Evolutionary conservation across 2,329 filamentous ascomycete genomes (phyloP), one percentile per base, ranked within the genome.

Genomic region (Leptographium galeiforme): DNA sequence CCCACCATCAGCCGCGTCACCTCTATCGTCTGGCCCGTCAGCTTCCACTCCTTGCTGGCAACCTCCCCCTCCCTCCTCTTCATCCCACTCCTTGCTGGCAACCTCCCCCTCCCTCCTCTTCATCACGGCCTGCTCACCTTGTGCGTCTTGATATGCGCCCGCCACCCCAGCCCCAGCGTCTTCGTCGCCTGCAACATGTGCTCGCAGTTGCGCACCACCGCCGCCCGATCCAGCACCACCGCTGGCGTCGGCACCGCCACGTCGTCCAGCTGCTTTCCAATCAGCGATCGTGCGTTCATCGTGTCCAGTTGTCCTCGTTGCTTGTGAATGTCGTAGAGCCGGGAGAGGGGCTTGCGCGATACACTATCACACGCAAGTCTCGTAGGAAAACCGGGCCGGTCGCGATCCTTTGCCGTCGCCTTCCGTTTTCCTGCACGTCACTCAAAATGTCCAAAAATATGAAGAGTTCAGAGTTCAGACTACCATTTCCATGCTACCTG

Each of bases 111-210:
- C 8, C 8, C 8, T 8, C 34, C 34, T 36, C 34, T 36, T 36
- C 34, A 8, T 13, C 44, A 25, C n/a, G 49, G 33, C 13, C 41
- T 4, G 19, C 40, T 53, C 62, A 84, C 84, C 72, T 93, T 93
- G 66, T 93, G 87, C 25, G 85, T 89, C 68, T 93, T 93, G 56
- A 91, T 80, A 64, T 93, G 87, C 1, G 84, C 82, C 55, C 87
- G 73, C 71, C 88, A 91, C 8, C 74, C 76, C 30, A 90, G 72
- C 0, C 74, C 71, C 14, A 90, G 67, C 50, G 69, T 68, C 43
- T 74, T 64, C 14, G 77, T 75, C 0, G 85, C 78, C 13, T 80
- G 71, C 8, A 89, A 76, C 85, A 93, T 90, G 39, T 78, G 72
- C 56, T 72, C 67, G 66, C 87, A 91, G 62, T 91, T 89, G 49